phyloP scores from a whole-genome alignment of 495 filamentous ascomycete species.

The Glonium stellatum region DNA sequence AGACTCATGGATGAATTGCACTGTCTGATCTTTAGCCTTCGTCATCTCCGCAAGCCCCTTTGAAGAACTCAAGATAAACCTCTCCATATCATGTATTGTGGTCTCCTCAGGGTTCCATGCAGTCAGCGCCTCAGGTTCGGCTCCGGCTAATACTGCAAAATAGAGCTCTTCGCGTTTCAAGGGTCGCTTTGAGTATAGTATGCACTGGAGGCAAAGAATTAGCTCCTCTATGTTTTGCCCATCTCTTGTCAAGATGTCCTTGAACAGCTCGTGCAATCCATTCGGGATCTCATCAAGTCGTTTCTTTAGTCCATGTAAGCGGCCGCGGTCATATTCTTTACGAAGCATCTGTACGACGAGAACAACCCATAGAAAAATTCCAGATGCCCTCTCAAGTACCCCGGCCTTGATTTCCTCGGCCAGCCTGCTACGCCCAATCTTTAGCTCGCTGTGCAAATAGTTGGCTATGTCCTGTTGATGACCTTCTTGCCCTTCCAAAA shows the following conservation, averaged over 20 bases:
- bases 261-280: constrained; percentile 19
- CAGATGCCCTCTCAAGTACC: constrained; percentile 16
- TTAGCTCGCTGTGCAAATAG: constrained; percentile 17
- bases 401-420: constrained; percentile 13
- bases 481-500: constrained; percentile 29
- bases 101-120: constrained; percentile 10
- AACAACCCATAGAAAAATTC: constrained; percentile 27
- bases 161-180: constrained; percentile 16
- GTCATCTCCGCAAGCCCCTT: constrained; percentile 13
- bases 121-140: constrained; percentile 5
- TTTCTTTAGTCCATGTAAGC: constrained; percentile 8
- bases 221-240: constrained; percentile 4
- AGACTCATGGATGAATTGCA: constrained; percentile 25
- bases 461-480: constrained; percentile 17
- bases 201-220: constrained; percentile 17
- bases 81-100: constrained; percentile 6
- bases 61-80: constrained; percentile 14
- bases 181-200: constrained; percentile 16
- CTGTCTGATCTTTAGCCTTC: constrained; percentile 8
- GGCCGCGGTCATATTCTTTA: constrained; percentile 15
- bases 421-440: constrained; percentile 11
- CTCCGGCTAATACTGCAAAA: constrained; percentile 14
- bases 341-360: constrained; percentile 23
- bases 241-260: constrained; percentile 15
- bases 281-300: constrained; percentile 18